Evolutionary conservation across 176 grass and related monocot genomes (phyloP), one percentile per base, ranked within the genome.

Genomic region (Melocanna baccifera): DNA sequence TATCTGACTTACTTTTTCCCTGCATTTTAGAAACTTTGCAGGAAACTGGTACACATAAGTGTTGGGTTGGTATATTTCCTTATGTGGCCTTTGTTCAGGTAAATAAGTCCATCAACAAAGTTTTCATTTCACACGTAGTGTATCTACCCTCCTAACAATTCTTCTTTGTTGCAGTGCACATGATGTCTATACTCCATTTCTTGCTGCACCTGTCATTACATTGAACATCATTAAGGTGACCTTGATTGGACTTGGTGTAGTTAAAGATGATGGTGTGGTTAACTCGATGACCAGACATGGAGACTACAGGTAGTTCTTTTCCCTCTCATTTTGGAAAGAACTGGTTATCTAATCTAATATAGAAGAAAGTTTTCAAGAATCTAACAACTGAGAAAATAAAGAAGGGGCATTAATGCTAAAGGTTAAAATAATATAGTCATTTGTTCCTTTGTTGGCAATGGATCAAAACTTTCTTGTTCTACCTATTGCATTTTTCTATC

Each of bases 11-110:
- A 43, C 50, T 16, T 71, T 46, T 59, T 32, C 61, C 32, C 19
- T 84, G 46, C 34, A 59, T 62, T 84, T 77, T 53, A 98, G 95
- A 94, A 88, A 91, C 67, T 98, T 12, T 82, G 82, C 81, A 90
- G 95, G 71, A 98, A 98, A 47, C 40, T 95, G 66, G 92, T 98
- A 45, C 95, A 98, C 74, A 87, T 93, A 65, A 91, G 82, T 59
- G 68, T 80, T 58, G 95, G 92, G 18, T 73, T 98, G 41, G 67
- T 83, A 37, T 93, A 87, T 62, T 86, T 95, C 58, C 91, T 98
- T 0, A 93, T 85, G 75, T 98, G 92, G 89, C 95, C 95, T 78
- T 18, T 88, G 8, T 98, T 98, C 87, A 98, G 95, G 95, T 94
- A 88, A 65, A 62, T 19, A 65, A 67, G n/a, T 55, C 0, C 53